Percentiles rank a stretch among this genome's conserved stretches.
These are phyloP conservation scores for Trichoderma hamatum DNA, from an alignment of 2,329 filamentous ascomycete species.

Conservation along the genomic window DNA sequence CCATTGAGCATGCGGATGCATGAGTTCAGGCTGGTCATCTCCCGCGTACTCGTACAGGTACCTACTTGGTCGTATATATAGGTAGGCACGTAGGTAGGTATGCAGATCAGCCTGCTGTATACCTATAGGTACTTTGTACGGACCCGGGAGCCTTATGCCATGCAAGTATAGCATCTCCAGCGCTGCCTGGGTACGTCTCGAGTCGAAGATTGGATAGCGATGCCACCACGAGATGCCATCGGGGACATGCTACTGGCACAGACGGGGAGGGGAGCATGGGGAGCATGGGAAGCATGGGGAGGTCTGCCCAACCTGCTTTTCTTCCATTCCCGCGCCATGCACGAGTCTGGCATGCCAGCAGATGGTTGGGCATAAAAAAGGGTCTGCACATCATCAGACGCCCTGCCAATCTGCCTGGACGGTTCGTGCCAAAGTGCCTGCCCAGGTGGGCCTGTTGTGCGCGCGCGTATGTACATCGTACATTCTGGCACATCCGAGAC, in stretches of 20 bases:
- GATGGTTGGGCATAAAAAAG: constrained; percentile 24
- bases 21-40: not conserved
- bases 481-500: constrained; percentile 11
- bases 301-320: constrained; percentile 18
- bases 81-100: not conserved
- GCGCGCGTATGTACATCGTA: constrained; percentile 15
- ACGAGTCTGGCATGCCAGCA: constrained; percentile 8
- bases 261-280: not conserved
- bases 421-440: constrained; percentile 23
- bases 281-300: not conserved
- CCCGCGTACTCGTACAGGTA: not conserved
- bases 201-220: not conserved
- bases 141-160: not conserved
- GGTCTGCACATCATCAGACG: constrained; percentile 20
- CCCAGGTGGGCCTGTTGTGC: constrained; percentile 11
- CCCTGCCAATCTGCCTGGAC: constrained; percentile 19
- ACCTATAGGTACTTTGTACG: not conserved
- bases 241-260: not conserved
- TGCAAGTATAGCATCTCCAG: not conserved
- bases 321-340: constrained; percentile 11
- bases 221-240: not conserved
- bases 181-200: not conserved
- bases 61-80: not conserved
- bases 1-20: not conserved
- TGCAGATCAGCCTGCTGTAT: not conserved